Base-by-base conservation (phyloP, 2,329 filamentous ascomycete genomes). In the Akanthomyces lecanii region DNA sequence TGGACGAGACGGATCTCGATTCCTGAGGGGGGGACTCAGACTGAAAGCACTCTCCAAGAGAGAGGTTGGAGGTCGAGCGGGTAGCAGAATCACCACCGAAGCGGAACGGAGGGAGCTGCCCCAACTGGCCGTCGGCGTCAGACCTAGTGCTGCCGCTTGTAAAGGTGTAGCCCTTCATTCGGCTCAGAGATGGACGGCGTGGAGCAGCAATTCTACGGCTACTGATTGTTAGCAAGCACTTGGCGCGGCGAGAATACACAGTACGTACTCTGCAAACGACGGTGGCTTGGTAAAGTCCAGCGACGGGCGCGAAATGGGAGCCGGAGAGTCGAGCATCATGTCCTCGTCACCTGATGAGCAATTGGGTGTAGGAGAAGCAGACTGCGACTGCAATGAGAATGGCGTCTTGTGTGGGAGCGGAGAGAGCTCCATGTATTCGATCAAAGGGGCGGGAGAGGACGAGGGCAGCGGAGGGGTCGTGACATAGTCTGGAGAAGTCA, bases 361-460 rank as follows among this genome's bases (percentile, higher is more conserved):
- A 65, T 84, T 82, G 10, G 89, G 89, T 1, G 89, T 89, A 1
- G 92, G 91, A 36, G 91, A 93, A 36, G 86, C 83, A 61, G 91
- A 76, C 67, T 89, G 87, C 66, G 90, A 80, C 68, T 89, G 82
- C 36, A 81, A 75, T 76, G 82, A 77, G 71, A 86, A 92, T 14
- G 89, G 83, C 36, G 84, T 80, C 80, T 97, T 97, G 80, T 97
- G 92, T 65, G 92, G 93, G 47, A 98, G 78, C 45, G 95, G 94
- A 51, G 94, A 97, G 75, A 97, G 88, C 72, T 98, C 93, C 92
- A 98, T 97, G 62, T 86, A 82, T 74, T 97, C 92, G 65, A 85
- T 83, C 61, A 82, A 76, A 42, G 84, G 83, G 62, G 85, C 86
- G 7, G 93, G 92, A 51, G 94, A 96, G 7, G 93, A 97, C 1